These are phyloP conservation scores for Camellia oleifera DNA, from an alignment of 179 eudicot genomes.

Conservation along the genomic window DNA sequence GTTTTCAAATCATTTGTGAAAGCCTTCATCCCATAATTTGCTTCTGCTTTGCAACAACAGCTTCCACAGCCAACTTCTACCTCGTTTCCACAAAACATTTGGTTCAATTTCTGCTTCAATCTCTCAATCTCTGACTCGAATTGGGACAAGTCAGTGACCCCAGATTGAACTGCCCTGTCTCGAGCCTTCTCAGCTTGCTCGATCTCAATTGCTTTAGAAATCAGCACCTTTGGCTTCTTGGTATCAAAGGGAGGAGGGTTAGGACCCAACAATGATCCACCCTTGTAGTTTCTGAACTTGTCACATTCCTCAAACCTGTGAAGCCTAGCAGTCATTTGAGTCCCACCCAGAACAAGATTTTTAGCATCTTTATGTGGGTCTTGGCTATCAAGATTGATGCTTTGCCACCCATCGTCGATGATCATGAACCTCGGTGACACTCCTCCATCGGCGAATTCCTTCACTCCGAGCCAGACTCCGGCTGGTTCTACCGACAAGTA, in stretches of 20 bases:
- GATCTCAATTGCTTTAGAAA: constrained; percentile 56
- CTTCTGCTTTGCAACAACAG: constrained; percentile 23
- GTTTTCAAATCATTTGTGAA: constrained; percentile 52
- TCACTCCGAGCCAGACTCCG: constrained; percentile 57
- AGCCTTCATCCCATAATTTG: constrained; percentile 46
- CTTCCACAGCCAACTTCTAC: constrained; percentile 9
- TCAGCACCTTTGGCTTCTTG: constrained; percentile 49
- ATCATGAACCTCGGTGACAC: constrained; percentile 42
- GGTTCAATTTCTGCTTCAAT: constrained; percentile 39
- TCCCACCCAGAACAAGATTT: constrained; percentile 52
- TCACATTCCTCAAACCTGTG: constrained; percentile 51
- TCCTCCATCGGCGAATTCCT: constrained; percentile 44
- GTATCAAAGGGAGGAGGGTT: constrained; percentile 47
- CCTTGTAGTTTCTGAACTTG: constrained; percentile 50
- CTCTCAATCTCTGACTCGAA: constrained; percentile 30
- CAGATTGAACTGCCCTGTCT: constrained; percentile 35
- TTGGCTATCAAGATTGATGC: constrained; percentile 42
- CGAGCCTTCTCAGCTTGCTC: constrained; percentile 51
- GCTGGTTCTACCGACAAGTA: constrained; percentile 59
- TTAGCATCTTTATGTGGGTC: constrained; percentile 38
- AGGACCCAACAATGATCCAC: constrained; percentile 39
- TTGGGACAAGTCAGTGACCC: constrained; percentile 29
- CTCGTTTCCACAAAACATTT: constrained; percentile 29
- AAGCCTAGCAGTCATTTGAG: constrained; percentile 72
- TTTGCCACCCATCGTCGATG: constrained; percentile 78